Conservation (phyloP, 345 rosid genomes). For the Populus pruinosa region DNA sequence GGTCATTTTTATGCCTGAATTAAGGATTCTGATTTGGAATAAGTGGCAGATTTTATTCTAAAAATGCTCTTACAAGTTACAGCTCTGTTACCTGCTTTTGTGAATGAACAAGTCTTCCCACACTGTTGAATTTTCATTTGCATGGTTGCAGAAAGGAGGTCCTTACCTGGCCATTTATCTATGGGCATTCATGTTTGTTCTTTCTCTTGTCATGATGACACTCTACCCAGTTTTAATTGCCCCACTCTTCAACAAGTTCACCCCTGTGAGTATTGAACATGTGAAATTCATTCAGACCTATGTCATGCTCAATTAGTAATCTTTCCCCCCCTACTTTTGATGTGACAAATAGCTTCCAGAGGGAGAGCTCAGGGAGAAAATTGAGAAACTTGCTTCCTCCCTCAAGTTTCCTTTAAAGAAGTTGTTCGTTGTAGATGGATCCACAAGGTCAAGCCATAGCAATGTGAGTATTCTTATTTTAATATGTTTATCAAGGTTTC, state of each 20-base stretch:
- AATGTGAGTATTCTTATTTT: constrained; percentile 60
- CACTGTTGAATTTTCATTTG: constrained; percentile 13
- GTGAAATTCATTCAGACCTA: not conserved
- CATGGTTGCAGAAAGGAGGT: constrained; percentile 85
- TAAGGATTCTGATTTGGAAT: not conserved
- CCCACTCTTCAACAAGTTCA: constrained; percentile 95
- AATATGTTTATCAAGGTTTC: not conserved
- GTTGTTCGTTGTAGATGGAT: constrained; percentile 96
- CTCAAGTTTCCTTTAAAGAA: constrained; percentile 89
- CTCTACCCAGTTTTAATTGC: constrained; percentile 86
- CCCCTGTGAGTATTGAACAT: constrained; percentile 65
- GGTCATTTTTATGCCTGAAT: not conserved
- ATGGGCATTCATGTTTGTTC: constrained; percentile 94
- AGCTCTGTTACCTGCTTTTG: not conserved
- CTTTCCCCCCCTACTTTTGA: constrained; percentile 11
- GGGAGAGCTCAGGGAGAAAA: constrained; percentile 75
- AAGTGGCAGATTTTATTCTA: not conserved
- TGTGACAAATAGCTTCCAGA: constrained; percentile 71
- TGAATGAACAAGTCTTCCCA: not conserved
- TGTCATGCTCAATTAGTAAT: constrained; percentile 9
- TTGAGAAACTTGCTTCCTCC: constrained; percentile 87
- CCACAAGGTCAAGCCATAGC: constrained; percentile 99
- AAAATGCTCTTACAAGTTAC: not conserved
- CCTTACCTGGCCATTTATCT: constrained; percentile 97
- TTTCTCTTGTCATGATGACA: constrained; percentile 97